Base-by-base conservation (phyloP, 768 basidiomycete species). In the Sporobolomyces roseus region DNA sequence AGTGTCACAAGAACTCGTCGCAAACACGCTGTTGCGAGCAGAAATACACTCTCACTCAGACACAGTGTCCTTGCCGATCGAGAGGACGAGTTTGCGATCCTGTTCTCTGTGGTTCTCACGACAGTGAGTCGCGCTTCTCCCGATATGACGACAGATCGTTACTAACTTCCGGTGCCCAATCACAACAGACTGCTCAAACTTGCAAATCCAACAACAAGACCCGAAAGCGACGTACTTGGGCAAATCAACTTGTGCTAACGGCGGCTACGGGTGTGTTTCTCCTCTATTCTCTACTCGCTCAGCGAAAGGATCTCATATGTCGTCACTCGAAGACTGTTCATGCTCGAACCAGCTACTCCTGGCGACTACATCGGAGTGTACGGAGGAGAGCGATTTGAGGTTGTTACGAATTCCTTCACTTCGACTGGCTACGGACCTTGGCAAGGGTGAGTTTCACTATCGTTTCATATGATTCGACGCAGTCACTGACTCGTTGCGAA, bases 341-440 rank as follows among this genome's bases (percentile, higher is more conserved):
- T 32, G 13, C 38, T 41, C 25, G 30, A 29, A 7, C 50, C 30
- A n/a, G 50, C 19, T 21, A 17, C 30, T 33, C 52, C 35, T 32
- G 52, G 52, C 19, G 4, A 32, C 5, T 33, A 4, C 32, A 14
- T 53, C 52, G 52, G 52, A 33, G 25, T 13, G 14, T 53, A 53
- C 52, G 52, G 30, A 5, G 52, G 52, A 4, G 52, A 53, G 52
- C 7, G 13, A 5, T 53, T 53, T 21, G 23, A 4, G 6, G 35
- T 27, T 10, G 32, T 4, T 12, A 53, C 52, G 10, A 14, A 35
- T n/a, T 35, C 30, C 13, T 53, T 30, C 30, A 27, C 32, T 32
- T 53, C 52, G 52, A 53, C 13, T 19, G 52, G 52, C 3, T 53
- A 53, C 52, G 52, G 52, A 8, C 25, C 52, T 32, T 53, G 52